Evolutionary conservation across 306 rosid species (phyloP).

Genomic region (Pyrus betulifolia): DNA sequence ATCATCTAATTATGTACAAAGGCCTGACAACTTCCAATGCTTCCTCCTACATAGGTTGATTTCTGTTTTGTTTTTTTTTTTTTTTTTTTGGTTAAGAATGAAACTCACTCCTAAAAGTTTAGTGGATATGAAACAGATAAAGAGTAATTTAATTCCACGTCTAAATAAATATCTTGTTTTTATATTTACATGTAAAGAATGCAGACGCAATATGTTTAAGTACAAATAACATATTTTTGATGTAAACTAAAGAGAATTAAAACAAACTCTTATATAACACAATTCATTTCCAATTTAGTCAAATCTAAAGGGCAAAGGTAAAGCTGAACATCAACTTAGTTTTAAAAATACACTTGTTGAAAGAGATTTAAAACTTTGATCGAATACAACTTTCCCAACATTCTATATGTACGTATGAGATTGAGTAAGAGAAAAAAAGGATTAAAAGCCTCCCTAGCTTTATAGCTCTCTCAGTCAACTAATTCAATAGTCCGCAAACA

Average conservation of each 20-base stretch:
- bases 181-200: background rate
- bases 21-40: background rate
- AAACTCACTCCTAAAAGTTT: background rate
- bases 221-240: background rate
- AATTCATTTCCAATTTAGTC: too few relatives aligned
- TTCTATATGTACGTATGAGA: background rate
- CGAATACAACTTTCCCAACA: background rate
- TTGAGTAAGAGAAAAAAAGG: background rate
- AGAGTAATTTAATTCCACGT: background rate
- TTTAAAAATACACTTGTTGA: background rate
- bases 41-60: background rate
- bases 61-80: background rate
- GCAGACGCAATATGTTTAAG: background rate
- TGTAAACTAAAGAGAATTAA: too few relatives aligned
- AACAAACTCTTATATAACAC: background rate
- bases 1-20: background rate
- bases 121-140: background rate
- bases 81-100: background rate
- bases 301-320: too few relatives aligned
- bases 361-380: background rate
- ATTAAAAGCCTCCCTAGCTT: background rate
- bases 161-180: too few relatives aligned
- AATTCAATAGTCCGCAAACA: background rate
- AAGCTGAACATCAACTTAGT: too few relatives aligned
- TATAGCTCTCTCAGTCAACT: background rate